Percentiles rank a stretch among this genome's conserved stretches.
Conservation (phyloP, 345 rosid genomes). For the Carallia pectinifolia region DNA sequence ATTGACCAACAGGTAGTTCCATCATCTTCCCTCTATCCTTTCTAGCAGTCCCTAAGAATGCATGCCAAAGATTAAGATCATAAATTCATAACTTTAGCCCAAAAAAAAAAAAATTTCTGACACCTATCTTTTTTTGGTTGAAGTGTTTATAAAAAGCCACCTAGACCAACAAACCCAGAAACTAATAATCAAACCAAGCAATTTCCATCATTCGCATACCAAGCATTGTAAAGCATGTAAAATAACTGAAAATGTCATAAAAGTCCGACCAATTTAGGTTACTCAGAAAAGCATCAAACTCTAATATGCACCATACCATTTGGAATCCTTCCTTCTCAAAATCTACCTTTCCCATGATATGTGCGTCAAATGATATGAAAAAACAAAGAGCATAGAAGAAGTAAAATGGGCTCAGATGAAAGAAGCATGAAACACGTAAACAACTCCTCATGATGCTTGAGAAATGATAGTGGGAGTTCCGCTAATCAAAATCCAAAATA, state of each 20-base stretch:
- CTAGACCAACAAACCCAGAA: not conserved
- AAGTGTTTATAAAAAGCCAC: not conserved
- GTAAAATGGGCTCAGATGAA: not conserved
- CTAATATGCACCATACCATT: not conserved
- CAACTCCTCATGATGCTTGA: not conserved
- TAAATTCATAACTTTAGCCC: not conserved
- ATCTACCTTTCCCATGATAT: not conserved
- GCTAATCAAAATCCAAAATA: not conserved
- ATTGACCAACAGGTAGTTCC: not conserved
- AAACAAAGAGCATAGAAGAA: not conserved
- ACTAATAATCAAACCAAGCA: not conserved
- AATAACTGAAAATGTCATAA: too few species aligned
- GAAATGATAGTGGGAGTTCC: too few species aligned
- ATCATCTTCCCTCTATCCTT: not conserved
- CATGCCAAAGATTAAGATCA: slow-evolving; percentile 5
- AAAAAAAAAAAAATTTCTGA: not conserved
- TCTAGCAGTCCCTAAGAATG: not conserved
- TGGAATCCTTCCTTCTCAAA: not conserved
- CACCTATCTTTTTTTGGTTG: not conserved
- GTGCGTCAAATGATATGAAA: not conserved
- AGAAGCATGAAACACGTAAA: not conserved
- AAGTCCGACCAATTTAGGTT: too few species aligned
- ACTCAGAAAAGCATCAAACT: not conserved
- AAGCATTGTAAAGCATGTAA: not conserved
- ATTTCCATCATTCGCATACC: not conserved